These are phyloP conservation scores for Salinomyces thailandicus DNA, from an alignment of 2,329 filamentous ascomycete genomes.

Conservation along the genomic window DNA sequence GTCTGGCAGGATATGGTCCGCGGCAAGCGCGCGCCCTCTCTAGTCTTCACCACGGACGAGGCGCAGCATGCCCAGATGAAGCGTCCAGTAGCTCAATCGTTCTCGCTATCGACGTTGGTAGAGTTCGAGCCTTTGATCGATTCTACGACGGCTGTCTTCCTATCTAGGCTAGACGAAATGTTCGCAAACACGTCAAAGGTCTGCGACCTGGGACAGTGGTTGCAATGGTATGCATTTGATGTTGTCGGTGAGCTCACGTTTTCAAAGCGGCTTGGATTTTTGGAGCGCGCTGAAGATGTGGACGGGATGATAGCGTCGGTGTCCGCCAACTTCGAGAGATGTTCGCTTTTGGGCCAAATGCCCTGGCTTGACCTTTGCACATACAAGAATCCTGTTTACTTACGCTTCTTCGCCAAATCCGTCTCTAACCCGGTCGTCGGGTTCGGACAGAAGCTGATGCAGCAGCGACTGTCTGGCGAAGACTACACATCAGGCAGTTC, in stretches of 20 bases:
- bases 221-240: conserved; percentile 72
- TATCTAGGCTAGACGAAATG: conserved; percentile 16
- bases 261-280: conserved; percentile 12
- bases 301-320: conserved; percentile 17
- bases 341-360: conserved; percentile 20
- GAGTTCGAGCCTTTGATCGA: conserved; percentile 71
- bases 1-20: conserved; percentile 18
- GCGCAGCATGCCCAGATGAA: conserved; percentile 19
- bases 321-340: conserved; percentile 17
- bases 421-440: conserved; percentile 14
- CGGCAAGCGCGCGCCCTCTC: conserved; percentile 14
- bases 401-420: conserved; percentile 14
- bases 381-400: conserved; percentile 17
- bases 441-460: conserved; percentile 16
- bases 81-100: conserved; percentile 14
- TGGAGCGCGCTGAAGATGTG: conserved; percentile 12
- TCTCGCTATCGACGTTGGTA: conserved; percentile 53
- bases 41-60: conserved; percentile 21
- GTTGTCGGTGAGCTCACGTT: conserved; percentile 48
- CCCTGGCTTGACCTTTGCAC: conserved; percentile 20
- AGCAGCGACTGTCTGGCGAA: conserved; percentile 13
- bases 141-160: conserved; percentile 58
- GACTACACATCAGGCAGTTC: not conserved
- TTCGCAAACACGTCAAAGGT: conserved; percentile 30
- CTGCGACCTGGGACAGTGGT: conserved; percentile 58